A percentile compares a stretch with the other conserved stretches of the same genome.
phyloP scores from a whole-genome alignment of 2,329 filamentous ascomycete species.

The Cytospora schulzeri region DNA sequence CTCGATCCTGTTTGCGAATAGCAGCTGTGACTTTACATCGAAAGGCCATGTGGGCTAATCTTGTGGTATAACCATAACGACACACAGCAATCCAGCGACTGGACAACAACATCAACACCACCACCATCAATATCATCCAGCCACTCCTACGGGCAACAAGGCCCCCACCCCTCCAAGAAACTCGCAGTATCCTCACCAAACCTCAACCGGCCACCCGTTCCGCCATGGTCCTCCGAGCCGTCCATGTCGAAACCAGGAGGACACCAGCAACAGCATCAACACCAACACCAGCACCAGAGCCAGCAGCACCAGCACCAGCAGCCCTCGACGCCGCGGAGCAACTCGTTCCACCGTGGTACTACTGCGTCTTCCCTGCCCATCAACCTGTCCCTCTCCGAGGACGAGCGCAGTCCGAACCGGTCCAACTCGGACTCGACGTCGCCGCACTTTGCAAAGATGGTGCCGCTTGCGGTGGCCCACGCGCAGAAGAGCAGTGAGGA shows the following conservation, averaged over 20 bases:
- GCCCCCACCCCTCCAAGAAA: slow-evolving; percentile 54
- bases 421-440: slow-evolving; percentile 46
- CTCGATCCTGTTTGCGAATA: too few species aligned
- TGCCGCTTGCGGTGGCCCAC: slow-evolving; percentile 39
- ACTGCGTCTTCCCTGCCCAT: slow-evolving; percentile 41
- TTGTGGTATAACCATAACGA: slow-evolving; percentile 18
- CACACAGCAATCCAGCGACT: slow-evolving; percentile 45
- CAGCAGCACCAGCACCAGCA: too few species aligned
- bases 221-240: slow-evolving; percentile 49
- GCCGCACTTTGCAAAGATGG: slow-evolving; percentile 48
- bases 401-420: slow-evolving; percentile 59
- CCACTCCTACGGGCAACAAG: slow-evolving; percentile 42
- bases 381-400: slow-evolving; percentile 60
- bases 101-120: slow-evolving; percentile 44
- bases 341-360: slow-evolving; percentile 30
- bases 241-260: slow-evolving; percentile 32
- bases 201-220: slow-evolving; percentile 55
- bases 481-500: slow-evolving; percentile 67
- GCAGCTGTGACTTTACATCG: neutral
- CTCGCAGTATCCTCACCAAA: slow-evolving; percentile 56
- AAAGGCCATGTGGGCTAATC: slow-evolving; percentile 13
- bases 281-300: too few species aligned
- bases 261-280: too few species aligned
- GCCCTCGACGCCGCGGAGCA: slow-evolving; percentile 29
- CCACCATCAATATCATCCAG: too few species aligned